phyloP scores from a whole-genome alignment of 176 grass and related monocot genomes.

The Ananas comosus region DNA sequence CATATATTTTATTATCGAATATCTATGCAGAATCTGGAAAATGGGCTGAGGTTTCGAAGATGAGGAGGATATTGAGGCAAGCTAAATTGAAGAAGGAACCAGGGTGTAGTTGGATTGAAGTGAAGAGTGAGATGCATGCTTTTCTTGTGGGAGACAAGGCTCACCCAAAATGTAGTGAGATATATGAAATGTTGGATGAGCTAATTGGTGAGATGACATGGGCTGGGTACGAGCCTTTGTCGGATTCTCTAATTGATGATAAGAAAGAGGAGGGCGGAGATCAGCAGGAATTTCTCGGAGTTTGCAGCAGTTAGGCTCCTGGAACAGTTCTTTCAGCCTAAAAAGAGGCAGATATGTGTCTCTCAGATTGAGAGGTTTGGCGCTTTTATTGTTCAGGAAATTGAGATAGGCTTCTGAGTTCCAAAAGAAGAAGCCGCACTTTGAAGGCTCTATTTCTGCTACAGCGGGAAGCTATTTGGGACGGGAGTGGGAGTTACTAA shows the following conservation, averaged over 20 bases:
- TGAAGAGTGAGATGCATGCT: conserved; percentile 55
- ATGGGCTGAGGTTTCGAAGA: conserved; percentile 63
- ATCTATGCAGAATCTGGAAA: conserved; percentile 56
- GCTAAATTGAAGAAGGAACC: conserved; percentile 65
- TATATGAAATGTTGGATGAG: conserved; percentile 57
- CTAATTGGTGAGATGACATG: conserved; percentile 69
- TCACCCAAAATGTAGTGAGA: conserved; percentile 44
- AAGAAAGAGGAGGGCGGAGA: conserved; percentile 27
- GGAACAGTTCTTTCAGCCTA: too few species aligned
- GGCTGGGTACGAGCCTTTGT: conserved; percentile 38
- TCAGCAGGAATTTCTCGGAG: neutral
- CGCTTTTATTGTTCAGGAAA: too few species aligned
- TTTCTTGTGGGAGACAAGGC: conserved; percentile 65
- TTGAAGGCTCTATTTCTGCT: too few species aligned
- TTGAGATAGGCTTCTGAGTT: too few species aligned
- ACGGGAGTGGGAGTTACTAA: too few species aligned
- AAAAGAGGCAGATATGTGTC: too few species aligned
- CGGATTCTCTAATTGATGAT: conserved; percentile 25
- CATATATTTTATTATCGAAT: conserved; percentile 62
- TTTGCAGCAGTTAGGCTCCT: neutral
- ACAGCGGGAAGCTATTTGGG: too few species aligned
- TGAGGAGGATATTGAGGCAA: conserved; percentile 57
- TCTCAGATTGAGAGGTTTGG: too few species aligned
- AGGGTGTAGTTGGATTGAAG: conserved; percentile 90
- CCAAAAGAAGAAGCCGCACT: too few species aligned